Evolutionary conservation across 2,329 filamentous ascomycete genomes (phyloP).

Genomic region (Pyrenophora tritici-repentis): DNA sequence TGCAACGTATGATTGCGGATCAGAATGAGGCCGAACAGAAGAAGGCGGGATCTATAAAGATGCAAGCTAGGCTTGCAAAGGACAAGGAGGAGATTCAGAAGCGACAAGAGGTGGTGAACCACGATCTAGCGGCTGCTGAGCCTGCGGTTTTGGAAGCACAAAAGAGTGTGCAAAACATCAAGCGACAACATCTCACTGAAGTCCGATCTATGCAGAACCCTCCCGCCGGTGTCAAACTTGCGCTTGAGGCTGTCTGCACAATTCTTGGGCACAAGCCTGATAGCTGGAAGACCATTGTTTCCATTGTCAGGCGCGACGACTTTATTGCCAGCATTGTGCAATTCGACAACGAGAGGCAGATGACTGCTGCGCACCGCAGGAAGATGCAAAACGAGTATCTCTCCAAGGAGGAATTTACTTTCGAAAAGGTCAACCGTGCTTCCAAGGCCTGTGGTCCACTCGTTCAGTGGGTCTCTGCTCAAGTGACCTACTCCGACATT

Average conservation of each 20-base stretch:
- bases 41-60: slow-evolving; percentile 84
- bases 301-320: slow-evolving; percentile 86
- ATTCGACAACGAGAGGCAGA: slow-evolving; percentile 93
- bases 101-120: slow-evolving; percentile 81
- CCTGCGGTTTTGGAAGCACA: slow-evolving; percentile 91
- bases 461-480: slow-evolving; percentile 95
- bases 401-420: slow-evolving; percentile 92
- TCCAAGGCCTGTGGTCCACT: slow-evolving; percentile 96
- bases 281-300: slow-evolving; percentile 90
- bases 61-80: slow-evolving; percentile 83
- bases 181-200: slow-evolving; percentile 94
- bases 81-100: slow-evolving; percentile 87
- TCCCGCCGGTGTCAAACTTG: slow-evolving; percentile 85
- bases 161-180: slow-evolving; percentile 98
- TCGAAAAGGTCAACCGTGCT: slow-evolving; percentile 92
- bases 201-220: slow-evolving; percentile 96
- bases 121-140: slow-evolving; percentile 87
- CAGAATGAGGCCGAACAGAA: slow-evolving; percentile 92
- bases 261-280: slow-evolving; percentile 87
- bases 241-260: slow-evolving; percentile 94
- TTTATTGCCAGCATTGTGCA: slow-evolving; percentile 98
- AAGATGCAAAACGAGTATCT: slow-evolving; percentile 95
- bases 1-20: slow-evolving; percentile 95
- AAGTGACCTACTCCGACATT: slow-evolving; percentile 98
- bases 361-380: slow-evolving; percentile 79